phyloP scores from a whole-genome alignment of 306 rosid species.

The Fagus sylvatica region DNA sequence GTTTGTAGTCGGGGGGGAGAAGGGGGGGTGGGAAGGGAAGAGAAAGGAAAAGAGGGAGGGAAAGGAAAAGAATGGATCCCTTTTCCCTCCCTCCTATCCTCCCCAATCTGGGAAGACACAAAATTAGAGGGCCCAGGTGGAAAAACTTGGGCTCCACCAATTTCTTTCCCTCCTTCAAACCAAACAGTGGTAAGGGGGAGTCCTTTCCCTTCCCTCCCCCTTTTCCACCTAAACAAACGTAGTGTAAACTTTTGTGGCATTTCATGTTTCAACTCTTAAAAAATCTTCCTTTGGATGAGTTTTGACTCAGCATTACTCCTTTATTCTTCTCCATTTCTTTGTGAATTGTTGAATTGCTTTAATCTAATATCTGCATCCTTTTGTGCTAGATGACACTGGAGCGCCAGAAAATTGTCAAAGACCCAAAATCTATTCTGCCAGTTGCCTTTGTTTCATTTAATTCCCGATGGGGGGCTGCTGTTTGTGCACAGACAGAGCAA shows the following conservation, averaged over 20 bases:
- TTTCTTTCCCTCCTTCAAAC: too few relatives aligned
- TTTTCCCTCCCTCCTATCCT: too few relatives aligned
- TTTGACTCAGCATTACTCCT: constrained; percentile 7
- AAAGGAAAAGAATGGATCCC: too few relatives aligned
- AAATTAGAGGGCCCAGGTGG: too few relatives aligned
- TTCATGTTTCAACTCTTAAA: background rate
- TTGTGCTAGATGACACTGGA: constrained; percentile 68
- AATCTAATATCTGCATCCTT: constrained; percentile 15
- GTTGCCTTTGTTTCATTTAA: constrained; percentile 88
- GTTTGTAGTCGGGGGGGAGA: too few relatives aligned
- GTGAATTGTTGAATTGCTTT: constrained; percentile 14
- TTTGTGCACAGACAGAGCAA: constrained; percentile 97
- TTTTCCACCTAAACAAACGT: too few relatives aligned
- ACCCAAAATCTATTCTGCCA: constrained; percentile 71
- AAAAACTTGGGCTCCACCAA: too few relatives aligned
- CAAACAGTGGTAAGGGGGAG: too few relatives aligned
- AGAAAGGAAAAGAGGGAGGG: too few relatives aligned
- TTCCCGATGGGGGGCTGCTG: constrained; percentile 96
- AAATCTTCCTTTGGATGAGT: background rate
- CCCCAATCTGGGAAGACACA: too few relatives aligned
- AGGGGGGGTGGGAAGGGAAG: too few relatives aligned
- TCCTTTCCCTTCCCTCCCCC: too few relatives aligned
- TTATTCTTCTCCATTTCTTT: constrained; percentile 9
- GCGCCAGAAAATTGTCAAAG: constrained; percentile 78
- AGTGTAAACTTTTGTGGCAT: background rate